Base-by-base conservation (phyloP, 2,329 filamentous ascomycete genomes). In the Calonectria pauciramosa region DNA sequence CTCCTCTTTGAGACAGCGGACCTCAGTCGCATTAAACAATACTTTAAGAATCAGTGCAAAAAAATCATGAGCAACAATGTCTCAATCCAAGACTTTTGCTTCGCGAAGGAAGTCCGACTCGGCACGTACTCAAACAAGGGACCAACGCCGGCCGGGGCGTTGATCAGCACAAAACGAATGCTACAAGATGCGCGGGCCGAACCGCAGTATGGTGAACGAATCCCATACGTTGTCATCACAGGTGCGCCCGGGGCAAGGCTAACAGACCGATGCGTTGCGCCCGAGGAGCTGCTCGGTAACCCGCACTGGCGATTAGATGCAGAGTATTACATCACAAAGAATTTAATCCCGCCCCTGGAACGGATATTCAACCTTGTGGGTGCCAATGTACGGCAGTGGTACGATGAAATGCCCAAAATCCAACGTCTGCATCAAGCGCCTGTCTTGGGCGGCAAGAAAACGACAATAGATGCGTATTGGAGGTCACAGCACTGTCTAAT, bases 291-390 rank as follows among this genome's bases (percentile, higher is more conserved):
- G 5, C 89, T 99, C 2, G 88, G 91, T 68, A 95, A 95, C 77
- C 92, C 94, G 28, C 91, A 96, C 80, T 91, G 94, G 66, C 93
- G 95, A 79, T 90, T 99, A 23, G 97, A 99, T 82, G 93, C 96
- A 0, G 96, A 98, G 79, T 99, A 99, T 85, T 99, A 99, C 87
- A 99, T 99, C 81, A 92, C 91, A 23, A 99, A 98, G 87, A 99
- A 98, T 82, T 83, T 99, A 11, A 97, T 99, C 65, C 97, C 97
- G 8, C 97, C 97, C 0, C 90, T 99, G 0, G 96, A 99, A 84
- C 93, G 97, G 34, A 98, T 99, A 77, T 98, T 99, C 87, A 98
- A 97, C 81, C 93, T 99, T 3, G 94, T 99, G 3, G 97, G 97
- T 9, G 97, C 96, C 38, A 98, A 97, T 82, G 94, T 99, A 0